Evolutionary conservation across 805 yeast genomes (phyloP), one percentile per base, ranked within the genome.

Genomic region (Wickerhamomyces mucosus): DNA sequence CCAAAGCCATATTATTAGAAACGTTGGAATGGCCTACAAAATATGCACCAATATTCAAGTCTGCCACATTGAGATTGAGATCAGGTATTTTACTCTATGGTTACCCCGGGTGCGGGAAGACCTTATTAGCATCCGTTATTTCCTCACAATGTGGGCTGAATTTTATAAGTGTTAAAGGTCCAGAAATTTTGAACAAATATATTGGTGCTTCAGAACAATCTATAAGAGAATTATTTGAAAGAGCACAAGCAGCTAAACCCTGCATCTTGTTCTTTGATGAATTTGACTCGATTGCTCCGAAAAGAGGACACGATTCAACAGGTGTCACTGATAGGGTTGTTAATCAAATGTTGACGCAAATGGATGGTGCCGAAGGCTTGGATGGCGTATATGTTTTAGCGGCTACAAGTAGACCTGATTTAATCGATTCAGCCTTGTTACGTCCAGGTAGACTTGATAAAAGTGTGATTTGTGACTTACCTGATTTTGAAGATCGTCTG

Each of bases 291-390:
- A 85, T 92, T 49, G 96, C 97, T 0, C 97, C 97, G 1, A 88
- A 88, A 53, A 78, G 97, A 67, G 97, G 97, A 3, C 96, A 88
- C 48, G 98, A 89, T 52, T 83, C 95, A 2, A 88, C 97, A 0
- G 97, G 97, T 35, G 97, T 92, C 4, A 92, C 97, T 3, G 98
- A 92, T 53, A 69, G 98, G 45, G 96, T 92, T 25, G 98, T 92
- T 17, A 92, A 92, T 57, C 98, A 92, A 52, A 72, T 92, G 74
- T 69, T 92, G 46, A 92, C 98, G 0, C 96, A 92, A 53, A 88
- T 92, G 95, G 98, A 92, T 56, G 98, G 98, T 60, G 97, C 97
- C 1, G 97, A 92, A 55, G 96, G 97, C 0, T 63, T 88, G 18
- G 96, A 88, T 46, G 96, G 97, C 4, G 97, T 92, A 3, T 89